Percentiles rank a stretch among this genome's conserved stretches.
Conservation (phyloP, 192 early-diverging fungal genomes). For the Coemansia sp. region DNA sequence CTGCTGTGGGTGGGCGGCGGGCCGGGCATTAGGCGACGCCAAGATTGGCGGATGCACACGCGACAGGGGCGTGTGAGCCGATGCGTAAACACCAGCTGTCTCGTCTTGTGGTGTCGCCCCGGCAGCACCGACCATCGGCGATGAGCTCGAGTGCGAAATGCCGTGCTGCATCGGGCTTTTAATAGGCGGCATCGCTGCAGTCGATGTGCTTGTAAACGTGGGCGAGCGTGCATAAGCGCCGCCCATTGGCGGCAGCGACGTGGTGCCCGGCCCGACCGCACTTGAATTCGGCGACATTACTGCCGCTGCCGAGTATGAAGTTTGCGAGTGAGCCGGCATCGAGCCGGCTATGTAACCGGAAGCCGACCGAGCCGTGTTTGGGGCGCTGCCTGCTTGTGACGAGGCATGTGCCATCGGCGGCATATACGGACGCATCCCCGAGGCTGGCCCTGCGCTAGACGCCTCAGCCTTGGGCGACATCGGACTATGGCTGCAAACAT, state of each 20-base stretch:
- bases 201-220: conserved; percentile 25
- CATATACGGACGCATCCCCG: conserved; percentile 26
- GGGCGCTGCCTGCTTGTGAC: conserved; percentile 19
- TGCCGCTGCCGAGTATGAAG: conserved; percentile 11
- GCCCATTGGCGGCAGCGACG: conserved; percentile 27
- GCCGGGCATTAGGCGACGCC: conserved; percentile 37
- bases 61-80: conserved; percentile 22
- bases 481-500: conserved; percentile 20
- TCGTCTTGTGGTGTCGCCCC: conserved; percentile 19
- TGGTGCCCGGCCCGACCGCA: background rate
- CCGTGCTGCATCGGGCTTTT: conserved; percentile 18
- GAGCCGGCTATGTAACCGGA: conserved; percentile 26
- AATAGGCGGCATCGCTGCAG: conserved; percentile 26
- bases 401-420: conserved; percentile 40
- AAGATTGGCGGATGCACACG: conserved; percentile 25
- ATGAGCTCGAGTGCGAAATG: conserved; percentile 24
- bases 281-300: conserved; percentile 19
- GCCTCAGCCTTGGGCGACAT: conserved; percentile 50
- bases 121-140: conserved; percentile 13
- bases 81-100: background rate
- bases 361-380: conserved; percentile 31
- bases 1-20: conserved; percentile 11
- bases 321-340: conserved; percentile 36
- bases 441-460: conserved; percentile 10
- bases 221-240: conserved; percentile 45